phyloP scores from a whole-genome alignment of 345 rosid genomes.

The Murraya koenigii region DNA sequence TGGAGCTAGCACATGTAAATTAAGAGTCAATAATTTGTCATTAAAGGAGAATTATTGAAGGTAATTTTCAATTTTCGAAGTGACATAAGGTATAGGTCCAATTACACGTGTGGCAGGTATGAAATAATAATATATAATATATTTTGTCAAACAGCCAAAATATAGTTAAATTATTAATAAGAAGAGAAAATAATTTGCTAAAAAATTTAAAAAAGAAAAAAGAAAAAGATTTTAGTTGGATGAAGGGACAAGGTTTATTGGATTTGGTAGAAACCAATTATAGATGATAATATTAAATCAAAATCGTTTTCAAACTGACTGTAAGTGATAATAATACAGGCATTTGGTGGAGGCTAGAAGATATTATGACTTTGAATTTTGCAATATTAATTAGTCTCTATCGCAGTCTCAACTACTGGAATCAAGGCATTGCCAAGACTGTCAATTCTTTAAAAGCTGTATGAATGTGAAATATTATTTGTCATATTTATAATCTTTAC shows the following conservation, averaged over 20 bases:
- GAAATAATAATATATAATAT: background rate
- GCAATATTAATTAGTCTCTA: conserved; percentile 9
- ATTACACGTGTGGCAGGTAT: background rate
- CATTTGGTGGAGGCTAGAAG: conserved; percentile 19
- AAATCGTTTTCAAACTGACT: background rate
- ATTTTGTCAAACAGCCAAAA: background rate
- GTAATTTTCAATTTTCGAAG: background rate
- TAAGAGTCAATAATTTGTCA: background rate
- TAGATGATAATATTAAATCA: background rate
- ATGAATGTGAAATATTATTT: conserved; percentile 14
- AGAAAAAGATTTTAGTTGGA: background rate
- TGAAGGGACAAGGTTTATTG: conserved; percentile 9
- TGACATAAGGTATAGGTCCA: background rate
- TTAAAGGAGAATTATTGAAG: conserved; percentile 6
- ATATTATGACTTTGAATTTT: conserved; percentile 16
- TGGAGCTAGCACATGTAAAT: background rate
- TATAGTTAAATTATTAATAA: background rate
- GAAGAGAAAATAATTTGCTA: conserved; percentile 6
- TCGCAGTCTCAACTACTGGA: conserved; percentile 28
- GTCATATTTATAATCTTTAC: background rate
- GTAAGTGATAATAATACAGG: background rate
- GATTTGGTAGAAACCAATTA: conserved; percentile 22
- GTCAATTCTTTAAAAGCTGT: conserved; percentile 29
- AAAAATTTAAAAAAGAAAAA: no score
- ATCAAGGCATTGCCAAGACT: conserved; percentile 26